Base-by-base conservation (phyloP, 1,284 basidiomycete genomes). In the Ustilago crameri region DNA sequence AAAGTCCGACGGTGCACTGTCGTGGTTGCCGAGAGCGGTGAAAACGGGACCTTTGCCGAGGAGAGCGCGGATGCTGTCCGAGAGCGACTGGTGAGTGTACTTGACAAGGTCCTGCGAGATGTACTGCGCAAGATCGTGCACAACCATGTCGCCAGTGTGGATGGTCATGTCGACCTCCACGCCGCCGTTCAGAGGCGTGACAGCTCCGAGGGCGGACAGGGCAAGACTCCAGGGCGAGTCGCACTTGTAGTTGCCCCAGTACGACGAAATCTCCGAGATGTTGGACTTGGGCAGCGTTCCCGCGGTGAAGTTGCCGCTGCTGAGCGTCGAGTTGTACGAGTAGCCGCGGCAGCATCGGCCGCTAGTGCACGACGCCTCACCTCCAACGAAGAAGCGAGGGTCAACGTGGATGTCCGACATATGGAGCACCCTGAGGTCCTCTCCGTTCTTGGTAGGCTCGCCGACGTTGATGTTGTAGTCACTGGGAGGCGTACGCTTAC, bases 381-480 rank as follows among this genome's bases (percentile, higher is more conserved):
- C 85, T 17, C 90, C 89, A 34, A 88, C 91, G 12, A 89, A 86
- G 80, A 88, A 93, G 30, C 90, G 90, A 87, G 91, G 88, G 78
- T 93, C 91, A 51, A 93, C 84, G 82, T 93, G 91, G 61, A 91
- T 85, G 76, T 93, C 91, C 0, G 90, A 91, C 15, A 92, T 72
- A 77, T 93, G 91, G 45, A 92, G 83, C 2, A 92, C 89, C 75
- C 90, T 91, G 40, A 92, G 84, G 45, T 88, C 86, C 74, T 89
- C 84, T 10, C 90, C 90, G 44, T 88, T 45, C 55, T 65, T 60
- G 9, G 61, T 55, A 1, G 62, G 60, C 46, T 59, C 54, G 40
- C 70, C 70, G 0, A 60, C 62, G 24, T 74, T 70, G 10, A 10
- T 43, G 40, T 72, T 60, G 42, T 72, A 65, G 37, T 50, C 45